These are phyloP conservation scores for Umbellularia californica DNA, from an alignment of 164 flowering plant genomes.

Conservation along the genomic window DNA sequence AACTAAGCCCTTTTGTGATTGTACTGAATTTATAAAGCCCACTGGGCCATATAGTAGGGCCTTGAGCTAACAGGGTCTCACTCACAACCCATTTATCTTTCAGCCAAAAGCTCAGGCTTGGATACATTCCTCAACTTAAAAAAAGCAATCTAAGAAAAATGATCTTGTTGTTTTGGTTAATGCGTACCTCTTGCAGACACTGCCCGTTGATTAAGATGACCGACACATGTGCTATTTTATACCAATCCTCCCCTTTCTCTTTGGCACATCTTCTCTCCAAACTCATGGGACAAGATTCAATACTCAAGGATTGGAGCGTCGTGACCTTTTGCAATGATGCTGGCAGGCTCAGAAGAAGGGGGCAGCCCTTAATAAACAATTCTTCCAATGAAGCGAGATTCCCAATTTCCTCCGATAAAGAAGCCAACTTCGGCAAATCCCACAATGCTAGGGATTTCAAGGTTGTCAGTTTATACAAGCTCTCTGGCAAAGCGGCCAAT, in stretches of 20 bases:
- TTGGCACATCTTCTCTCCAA: not conserved
- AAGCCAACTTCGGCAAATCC: not conserved
- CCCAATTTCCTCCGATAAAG: not conserved
- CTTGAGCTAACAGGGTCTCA: too few relatives aligned
- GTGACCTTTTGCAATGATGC: not conserved
- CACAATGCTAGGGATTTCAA: not conserved
- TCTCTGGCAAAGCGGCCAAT: not conserved
- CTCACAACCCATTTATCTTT: too few relatives aligned
- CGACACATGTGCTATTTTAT: not conserved
- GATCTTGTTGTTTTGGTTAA: too few relatives aligned
- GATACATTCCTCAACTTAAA: too few relatives aligned
- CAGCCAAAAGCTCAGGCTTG: too few relatives aligned
- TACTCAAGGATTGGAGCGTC: not conserved
- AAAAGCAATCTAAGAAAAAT: too few relatives aligned
- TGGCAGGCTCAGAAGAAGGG: not conserved
- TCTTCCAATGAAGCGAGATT: not conserved
- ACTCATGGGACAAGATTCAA: not conserved
- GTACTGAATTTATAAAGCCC: too few relatives aligned
- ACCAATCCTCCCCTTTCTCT: not conserved
- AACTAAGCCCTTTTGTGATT: too few relatives aligned
- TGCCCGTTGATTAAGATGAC: not conserved
- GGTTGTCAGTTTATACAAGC: not conserved
- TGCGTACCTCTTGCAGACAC: not conserved
- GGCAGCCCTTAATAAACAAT: accelerated
- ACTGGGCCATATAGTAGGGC: too few relatives aligned